Conservation (phyloP, 2,329 filamentous ascomycete species). For the Xylariaceae sp. region DNA sequence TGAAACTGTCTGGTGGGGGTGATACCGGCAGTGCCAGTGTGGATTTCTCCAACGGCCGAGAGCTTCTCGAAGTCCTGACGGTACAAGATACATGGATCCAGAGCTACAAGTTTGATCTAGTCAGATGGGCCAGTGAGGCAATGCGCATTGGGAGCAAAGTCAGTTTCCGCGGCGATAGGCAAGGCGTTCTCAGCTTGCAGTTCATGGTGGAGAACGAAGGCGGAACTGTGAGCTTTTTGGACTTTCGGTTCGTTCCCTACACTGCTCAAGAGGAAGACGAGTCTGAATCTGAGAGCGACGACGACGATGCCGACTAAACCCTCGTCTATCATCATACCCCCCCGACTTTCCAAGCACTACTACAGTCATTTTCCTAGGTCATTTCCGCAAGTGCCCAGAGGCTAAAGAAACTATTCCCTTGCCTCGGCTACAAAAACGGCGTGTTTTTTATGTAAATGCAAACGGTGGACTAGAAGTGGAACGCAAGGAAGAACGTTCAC, state of each 20-base stretch:
- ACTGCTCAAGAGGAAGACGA: constrained; percentile 59
- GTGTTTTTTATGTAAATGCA: no score
- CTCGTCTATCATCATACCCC: not conserved
- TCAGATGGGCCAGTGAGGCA: constrained; percentile 84
- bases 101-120: constrained; percentile 80
- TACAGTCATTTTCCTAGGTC: not conserved
- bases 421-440: no score
- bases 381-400: no score
- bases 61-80: constrained; percentile 72
- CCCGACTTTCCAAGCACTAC: no score
- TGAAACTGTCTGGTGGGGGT: constrained; percentile 68
- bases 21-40: constrained; percentile 63
- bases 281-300: constrained; percentile 40
- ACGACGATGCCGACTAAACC: constrained; percentile 24
- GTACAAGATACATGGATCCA: constrained; percentile 62
- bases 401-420: no score
- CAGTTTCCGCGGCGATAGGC: constrained; percentile 80
- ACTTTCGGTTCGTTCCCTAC: constrained; percentile 79
- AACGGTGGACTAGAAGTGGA: no score
- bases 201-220: constrained; percentile 91
- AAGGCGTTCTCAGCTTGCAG: constrained; percentile 89
- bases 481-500: no score
- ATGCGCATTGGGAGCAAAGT: constrained; percentile 93
- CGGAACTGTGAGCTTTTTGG: constrained; percentile 68
- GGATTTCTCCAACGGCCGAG: constrained; percentile 62